Percentiles rank a stretch among this genome's conserved stretches.
Conservation (phyloP, 73 alveolate genomes). For the Tetrahymena malaccensis region DNA sequence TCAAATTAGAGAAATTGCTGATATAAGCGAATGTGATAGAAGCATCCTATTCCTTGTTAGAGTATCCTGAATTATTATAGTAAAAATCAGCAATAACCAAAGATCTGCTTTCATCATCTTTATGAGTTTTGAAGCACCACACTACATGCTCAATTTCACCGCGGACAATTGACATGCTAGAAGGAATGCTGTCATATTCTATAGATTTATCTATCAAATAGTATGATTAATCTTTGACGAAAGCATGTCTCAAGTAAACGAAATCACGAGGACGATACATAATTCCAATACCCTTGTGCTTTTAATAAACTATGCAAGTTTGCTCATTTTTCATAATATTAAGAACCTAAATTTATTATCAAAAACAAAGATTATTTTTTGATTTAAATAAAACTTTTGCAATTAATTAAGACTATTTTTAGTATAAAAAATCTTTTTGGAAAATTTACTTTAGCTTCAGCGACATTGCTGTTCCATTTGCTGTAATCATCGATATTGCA, state of each 20-base stretch:
- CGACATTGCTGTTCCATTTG: neutral
- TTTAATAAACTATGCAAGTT: conserved; percentile 20
- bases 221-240: neutral
- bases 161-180: conserved; percentile 7
- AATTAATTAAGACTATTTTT: no score
- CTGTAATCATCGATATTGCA: neutral
- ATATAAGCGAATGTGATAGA: neutral
- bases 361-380: neutral
- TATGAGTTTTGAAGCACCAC: neutral
- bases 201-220: conserved; percentile 28
- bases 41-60: neutral
- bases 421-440: neutral
- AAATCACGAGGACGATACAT: conserved; percentile 32
- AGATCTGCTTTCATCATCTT: neutral
- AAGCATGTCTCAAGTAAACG: conserved; percentile 18
- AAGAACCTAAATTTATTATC: neutral
- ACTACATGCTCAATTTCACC: conserved; percentile 13
- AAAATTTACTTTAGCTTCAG: neutral
- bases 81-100: neutral
- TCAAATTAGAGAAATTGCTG: neutral
- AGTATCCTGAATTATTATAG: neutral
- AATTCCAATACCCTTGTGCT: conserved; percentile 24
- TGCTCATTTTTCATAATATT: conserved; percentile 16
- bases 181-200: conserved; percentile 12
- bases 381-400: neutral